A percentile compares a stretch with the other conserved stretches of the same genome.
phyloP scores from a whole-genome alignment of 129 eudicot species.

The Ambrosia trifida region DNA sequence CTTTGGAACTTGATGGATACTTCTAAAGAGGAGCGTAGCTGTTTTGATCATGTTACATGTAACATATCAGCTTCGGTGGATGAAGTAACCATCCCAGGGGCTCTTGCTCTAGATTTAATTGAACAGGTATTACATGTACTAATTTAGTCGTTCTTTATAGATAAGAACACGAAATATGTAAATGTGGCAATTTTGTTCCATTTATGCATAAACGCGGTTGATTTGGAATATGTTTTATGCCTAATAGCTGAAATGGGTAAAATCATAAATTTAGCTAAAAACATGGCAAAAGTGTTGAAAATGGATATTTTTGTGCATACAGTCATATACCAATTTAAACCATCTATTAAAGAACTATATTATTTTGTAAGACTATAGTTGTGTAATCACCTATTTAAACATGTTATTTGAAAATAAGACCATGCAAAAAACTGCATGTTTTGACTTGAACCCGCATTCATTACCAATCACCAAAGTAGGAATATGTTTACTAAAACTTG shows the following conservation, averaged over 20 bases:
- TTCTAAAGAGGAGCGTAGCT: conserved; percentile 65
- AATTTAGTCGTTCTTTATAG: background rate
- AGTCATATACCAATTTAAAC: background rate
- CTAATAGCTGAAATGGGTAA: background rate
- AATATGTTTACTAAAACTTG: background rate
- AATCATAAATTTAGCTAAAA: background rate
- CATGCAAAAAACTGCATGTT: no score
- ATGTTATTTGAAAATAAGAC: no score
- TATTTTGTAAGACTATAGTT: no score
- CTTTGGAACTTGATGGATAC: conserved; percentile 99
- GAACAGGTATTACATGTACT: conserved; percentile 63
- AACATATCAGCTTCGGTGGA: conserved; percentile 85
- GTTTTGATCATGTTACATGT: conserved; percentile 91
- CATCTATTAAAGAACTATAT: no score
- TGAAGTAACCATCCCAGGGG: conserved; percentile 80
- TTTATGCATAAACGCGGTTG: background rate
- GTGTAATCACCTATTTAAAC: no score
- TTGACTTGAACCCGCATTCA: no score
- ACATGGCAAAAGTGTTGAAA: background rate
- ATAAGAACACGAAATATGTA: background rate
- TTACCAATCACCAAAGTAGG: background rate
- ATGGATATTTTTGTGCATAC: background rate
- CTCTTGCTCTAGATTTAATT: conserved; percentile 89
- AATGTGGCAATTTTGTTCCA: background rate
- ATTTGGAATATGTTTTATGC: background rate